phyloP scores from a whole-genome alignment of 2,329 filamentous ascomycete species.

The Xylaria hypoxylon region DNA sequence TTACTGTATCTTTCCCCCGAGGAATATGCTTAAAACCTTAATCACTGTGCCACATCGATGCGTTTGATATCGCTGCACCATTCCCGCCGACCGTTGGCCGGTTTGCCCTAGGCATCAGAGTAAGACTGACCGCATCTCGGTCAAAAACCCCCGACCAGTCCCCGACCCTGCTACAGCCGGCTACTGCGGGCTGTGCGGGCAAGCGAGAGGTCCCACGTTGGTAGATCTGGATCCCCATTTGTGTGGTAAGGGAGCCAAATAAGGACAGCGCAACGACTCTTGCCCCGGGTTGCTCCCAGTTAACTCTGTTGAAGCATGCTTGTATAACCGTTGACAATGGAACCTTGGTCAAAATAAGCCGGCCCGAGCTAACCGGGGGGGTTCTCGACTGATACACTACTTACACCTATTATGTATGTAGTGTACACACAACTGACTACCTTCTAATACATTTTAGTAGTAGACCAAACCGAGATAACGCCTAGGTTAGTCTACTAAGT shows the following conservation, averaged over 20 bases:
- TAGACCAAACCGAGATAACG: conserved; percentile 17
- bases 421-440: not conserved
- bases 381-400: conserved; percentile 6
- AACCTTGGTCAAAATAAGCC: conserved; percentile 35
- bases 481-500: too few relatives aligned
- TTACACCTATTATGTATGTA: too few relatives aligned
- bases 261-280: not conserved
- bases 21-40: conserved; percentile 42
- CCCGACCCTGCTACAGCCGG: conserved; percentile 23
- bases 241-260: not conserved
- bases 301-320: not conserved
- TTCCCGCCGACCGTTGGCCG: conserved; percentile 32
- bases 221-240: conserved; percentile 7
- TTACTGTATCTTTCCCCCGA: conserved; percentile 28
- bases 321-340: not conserved
- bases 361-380: conserved; percentile 34
- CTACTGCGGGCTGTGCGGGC: conserved; percentile 21
- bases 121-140: conserved; percentile 41
- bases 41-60: conserved; percentile 32
- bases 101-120: conserved; percentile 33
- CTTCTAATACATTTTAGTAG: too few relatives aligned
- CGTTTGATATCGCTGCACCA: conserved; percentile 13
- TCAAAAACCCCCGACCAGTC: conserved; percentile 37
- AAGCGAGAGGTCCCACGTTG: conserved; percentile 8
- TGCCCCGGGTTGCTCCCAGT: not conserved